These are phyloP conservation scores for Hippophae gyantsensis DNA, from an alignment of 306 rosid genomes.

Conservation along the genomic window DNA sequence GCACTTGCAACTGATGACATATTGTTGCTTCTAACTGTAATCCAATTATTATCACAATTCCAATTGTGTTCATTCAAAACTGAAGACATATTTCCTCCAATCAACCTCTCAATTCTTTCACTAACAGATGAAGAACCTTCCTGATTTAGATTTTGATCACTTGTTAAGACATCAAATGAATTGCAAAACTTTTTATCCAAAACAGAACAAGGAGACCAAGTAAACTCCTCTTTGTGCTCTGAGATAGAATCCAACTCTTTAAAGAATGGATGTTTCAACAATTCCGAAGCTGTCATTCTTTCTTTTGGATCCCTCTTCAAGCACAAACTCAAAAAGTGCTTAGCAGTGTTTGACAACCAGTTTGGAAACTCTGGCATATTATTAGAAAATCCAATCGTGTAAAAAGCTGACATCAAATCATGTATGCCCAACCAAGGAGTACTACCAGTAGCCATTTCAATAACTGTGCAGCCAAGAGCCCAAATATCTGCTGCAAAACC, in stretches of 20 bases:
- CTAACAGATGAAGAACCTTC: slow-evolving; percentile 19
- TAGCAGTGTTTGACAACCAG: slow-evolving; percentile 27
- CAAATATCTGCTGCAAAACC: slow-evolving; percentile 40
- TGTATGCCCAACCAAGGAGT: slow-evolving; percentile 32
- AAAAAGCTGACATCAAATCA: slow-evolving; percentile 33
- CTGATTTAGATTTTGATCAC: slow-evolving; percentile 7
- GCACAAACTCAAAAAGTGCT: slow-evolving; percentile 39
- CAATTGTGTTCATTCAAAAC: slow-evolving; percentile 13
- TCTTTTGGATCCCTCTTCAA: slow-evolving; percentile 30
- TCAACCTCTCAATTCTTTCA: slow-evolving; percentile 30
- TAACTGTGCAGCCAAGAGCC: slow-evolving; percentile 49
- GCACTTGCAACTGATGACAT: not conserved
- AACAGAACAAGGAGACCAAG: slow-evolving; percentile 37
- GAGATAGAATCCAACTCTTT: slow-evolving; percentile 11
- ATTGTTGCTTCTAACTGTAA: slow-evolving; percentile 28
- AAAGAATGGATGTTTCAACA: slow-evolving; percentile 42
- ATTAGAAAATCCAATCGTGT: slow-evolving; percentile 34
- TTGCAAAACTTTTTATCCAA: slow-evolving; percentile 38
- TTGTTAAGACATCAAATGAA: slow-evolving; percentile 19
- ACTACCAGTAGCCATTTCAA: slow-evolving; percentile 45
- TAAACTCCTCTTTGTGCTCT: not conserved
- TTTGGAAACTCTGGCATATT: slow-evolving; percentile 27
- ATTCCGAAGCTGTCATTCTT: slow-evolving; percentile 34
- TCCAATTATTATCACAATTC: slow-evolving; percentile 33
- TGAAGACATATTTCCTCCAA: slow-evolving; percentile 1